Evolutionary conservation across 129 eudicot species (phyloP), one percentile per base, ranked within the genome.

Genomic region (Flaveria trinervia): DNA sequence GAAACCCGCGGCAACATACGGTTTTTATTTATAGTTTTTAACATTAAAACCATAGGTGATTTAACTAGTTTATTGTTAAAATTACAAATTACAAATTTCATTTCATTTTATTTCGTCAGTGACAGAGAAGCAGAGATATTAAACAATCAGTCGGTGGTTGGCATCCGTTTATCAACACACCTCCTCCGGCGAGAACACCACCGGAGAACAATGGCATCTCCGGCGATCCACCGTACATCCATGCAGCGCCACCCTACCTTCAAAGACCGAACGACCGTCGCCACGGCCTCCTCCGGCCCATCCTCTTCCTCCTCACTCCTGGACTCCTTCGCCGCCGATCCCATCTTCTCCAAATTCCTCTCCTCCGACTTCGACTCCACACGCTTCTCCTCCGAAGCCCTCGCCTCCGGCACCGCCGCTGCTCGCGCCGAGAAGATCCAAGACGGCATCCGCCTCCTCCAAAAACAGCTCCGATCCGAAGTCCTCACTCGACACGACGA

Each of bases 371-470:
- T 90, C 89, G 73, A 78, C 73, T 86, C 97, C 74, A 78, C 97
- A 18, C 81, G 76, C 3, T 93, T 90, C 88, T 93, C 98, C 83
- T 93, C 98, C 85, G 79, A 92, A 68, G 98, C 95, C 8, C 93
- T 93, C 71, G 87, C 98, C 80, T 87, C 97, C 73, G 96, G 96
- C 75, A 90, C 98, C 77, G 82, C 98, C 78, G 92, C 96, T 23
- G 82, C 97, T 61, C 81, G 88, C 28, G 89, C 91, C 78, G 98
- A 93, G 64, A 85, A 82, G 56, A 93, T 93, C 74, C 98, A 90
- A 52, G 87, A 88, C 14, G 98, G 88, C 66, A 92, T 93, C 68
- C 92, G 84, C 56, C 88, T 72, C 65, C 92, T 90, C 69, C 88
- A 90, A 59, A 69, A 83, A 9, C 96, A 85, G 65, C 96, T 93